A percentile compares a stretch with the other conserved stretches of the same genome.
phyloP scores from a whole-genome alignment of 345 rosid species.

The Tarenaya hassleriana region DNA sequence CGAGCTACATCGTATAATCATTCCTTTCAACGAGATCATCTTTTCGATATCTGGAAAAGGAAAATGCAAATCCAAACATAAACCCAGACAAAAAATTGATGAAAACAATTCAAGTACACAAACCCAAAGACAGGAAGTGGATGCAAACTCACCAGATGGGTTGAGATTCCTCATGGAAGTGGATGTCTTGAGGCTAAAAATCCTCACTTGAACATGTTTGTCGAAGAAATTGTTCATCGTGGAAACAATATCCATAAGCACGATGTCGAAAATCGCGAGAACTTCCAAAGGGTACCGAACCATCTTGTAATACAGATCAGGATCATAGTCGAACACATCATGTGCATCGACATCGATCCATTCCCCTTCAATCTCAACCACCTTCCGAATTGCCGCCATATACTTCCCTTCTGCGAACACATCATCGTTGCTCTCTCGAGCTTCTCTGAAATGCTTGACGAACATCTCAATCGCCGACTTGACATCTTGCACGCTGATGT shows the following conservation, averaged over 20 bases:
- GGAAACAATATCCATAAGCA: constrained; percentile 85
- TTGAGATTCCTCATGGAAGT: constrained; percentile 89
- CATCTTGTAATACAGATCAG: constrained; percentile 81
- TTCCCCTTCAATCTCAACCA: constrained; percentile 83
- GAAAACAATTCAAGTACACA: background rate
- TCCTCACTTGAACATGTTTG: constrained; percentile 82
- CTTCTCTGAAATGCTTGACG: constrained; percentile 74
- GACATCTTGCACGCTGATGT: constrained; percentile 88
- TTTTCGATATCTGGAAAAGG: constrained; percentile 73
- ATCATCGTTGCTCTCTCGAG: constrained; percentile 35
- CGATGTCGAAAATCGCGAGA: constrained; percentile 88
- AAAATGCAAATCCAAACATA: constrained; percentile 17
- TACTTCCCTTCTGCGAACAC: constrained; percentile 78
- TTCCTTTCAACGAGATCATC: constrained; percentile 93
- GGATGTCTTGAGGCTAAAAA: constrained; percentile 65
- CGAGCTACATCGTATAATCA: constrained; percentile 88
- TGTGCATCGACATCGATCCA: constrained; percentile 86
- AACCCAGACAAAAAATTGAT: constrained; percentile 3
- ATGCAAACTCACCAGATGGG: constrained; percentile 60
- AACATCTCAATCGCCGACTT: constrained; percentile 85
- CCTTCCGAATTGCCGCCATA: constrained; percentile 59
- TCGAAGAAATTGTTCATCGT: constrained; percentile 66
- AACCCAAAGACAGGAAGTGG: no score
- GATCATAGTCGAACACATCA: constrained; percentile 78
- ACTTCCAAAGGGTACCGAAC: constrained; percentile 89